phyloP scores from a whole-genome alignment of 148 eudicot genomes.

The Diospyros lotus region DNA sequence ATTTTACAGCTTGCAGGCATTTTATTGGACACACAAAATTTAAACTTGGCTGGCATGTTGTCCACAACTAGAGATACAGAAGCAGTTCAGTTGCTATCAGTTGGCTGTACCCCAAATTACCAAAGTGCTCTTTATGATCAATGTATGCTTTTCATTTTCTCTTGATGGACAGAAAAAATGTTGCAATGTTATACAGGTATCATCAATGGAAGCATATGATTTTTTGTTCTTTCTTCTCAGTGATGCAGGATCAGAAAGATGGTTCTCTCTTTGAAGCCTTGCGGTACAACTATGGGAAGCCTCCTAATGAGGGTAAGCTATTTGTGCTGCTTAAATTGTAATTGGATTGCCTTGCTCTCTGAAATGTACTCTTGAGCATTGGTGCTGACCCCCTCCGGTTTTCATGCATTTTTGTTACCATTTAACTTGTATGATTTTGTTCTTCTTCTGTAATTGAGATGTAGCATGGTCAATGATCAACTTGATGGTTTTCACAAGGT shows the following conservation, averaged over 20 bases:
- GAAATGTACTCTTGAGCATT: not conserved
- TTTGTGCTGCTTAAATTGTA: not conserved
- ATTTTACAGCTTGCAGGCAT: slow-evolving; percentile 44
- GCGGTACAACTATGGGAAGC: slow-evolving; percentile 30
- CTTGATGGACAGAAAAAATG: not conserved
- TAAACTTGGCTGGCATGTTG: slow-evolving; percentile 25
- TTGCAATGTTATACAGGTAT: not conserved
- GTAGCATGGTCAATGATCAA: not conserved
- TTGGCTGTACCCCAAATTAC: slow-evolving; percentile 36
- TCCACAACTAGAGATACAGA: slow-evolving; percentile 42
- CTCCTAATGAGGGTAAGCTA: slow-evolving; percentile 30
- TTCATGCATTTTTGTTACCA: not conserved
- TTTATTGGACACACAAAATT: slow-evolving; percentile 45
- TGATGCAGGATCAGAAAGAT: slow-evolving; percentile 39
- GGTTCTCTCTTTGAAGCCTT: slow-evolving; percentile 29
- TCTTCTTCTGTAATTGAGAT: not conserved
- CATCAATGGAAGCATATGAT: not conserved
- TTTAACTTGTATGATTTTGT: not conserved
- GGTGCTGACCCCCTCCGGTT: not conserved
- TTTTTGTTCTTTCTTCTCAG: slow-evolving; percentile 15
- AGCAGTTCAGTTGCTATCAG: slow-evolving; percentile 41
- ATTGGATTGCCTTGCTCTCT: not conserved
- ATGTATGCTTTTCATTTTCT: slow-evolving; percentile 20
- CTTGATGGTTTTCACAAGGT: not conserved
- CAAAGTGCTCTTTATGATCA: slow-evolving; percentile 33